These are phyloP conservation scores for Aspergillus coremiiformis DNA, from an alignment of 495 filamentous ascomycete genomes.

Conservation along the genomic window DNA sequence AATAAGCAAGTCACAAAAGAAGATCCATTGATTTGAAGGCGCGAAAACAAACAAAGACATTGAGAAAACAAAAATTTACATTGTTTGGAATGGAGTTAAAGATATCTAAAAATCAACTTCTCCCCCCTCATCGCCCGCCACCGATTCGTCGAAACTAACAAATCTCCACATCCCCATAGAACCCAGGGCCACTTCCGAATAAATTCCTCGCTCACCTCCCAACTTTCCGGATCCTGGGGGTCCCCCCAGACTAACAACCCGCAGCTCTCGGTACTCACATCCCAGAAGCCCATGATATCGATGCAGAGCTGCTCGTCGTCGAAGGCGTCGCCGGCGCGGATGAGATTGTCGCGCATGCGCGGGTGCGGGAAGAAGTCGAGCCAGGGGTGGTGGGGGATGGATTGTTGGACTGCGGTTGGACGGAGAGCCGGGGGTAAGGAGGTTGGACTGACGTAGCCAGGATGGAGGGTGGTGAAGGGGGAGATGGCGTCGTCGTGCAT, in stretches of 20 bases:
- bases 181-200: conserved; percentile 45
- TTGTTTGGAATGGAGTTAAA: no score
- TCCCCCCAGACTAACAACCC: conserved; percentile 48
- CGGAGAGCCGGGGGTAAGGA: conserved; percentile 34
- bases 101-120: conserved; percentile 38
- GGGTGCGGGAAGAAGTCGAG: conserved; percentile 48
- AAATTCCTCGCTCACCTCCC: conserved; percentile 46
- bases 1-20: neutral
- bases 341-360: conserved; percentile 44
- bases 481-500: conserved; percentile 32
- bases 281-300: conserved; percentile 43
- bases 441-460: conserved; percentile 5
- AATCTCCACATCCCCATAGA: conserved; percentile 40
- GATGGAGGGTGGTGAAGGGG: conserved; percentile 17
- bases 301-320: conserved; percentile 41
- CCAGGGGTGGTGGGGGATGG: conserved; percentile 43
- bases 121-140: conserved; percentile 44
- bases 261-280: conserved; percentile 22
- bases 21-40: no score
- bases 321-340: conserved; percentile 31
- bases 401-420: conserved; percentile 40
- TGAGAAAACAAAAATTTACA: no score
- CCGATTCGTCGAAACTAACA: conserved; percentile 43
- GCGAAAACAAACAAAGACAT: no score
- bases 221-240: conserved; percentile 38